phyloP scores from a whole-genome alignment of 495 filamentous ascomycete genomes.

The Penicillium cataractarum region DNA sequence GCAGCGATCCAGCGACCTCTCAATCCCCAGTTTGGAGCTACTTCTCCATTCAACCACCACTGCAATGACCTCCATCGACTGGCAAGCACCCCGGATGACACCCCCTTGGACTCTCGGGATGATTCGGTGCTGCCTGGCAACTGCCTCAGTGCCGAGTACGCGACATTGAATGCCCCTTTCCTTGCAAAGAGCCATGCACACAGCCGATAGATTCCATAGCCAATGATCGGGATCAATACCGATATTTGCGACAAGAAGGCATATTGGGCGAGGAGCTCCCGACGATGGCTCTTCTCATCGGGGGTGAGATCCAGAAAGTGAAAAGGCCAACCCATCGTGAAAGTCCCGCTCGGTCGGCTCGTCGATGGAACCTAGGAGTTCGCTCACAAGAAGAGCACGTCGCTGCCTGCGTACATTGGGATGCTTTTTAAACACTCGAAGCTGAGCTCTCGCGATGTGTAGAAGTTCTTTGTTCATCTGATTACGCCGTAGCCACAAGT shows the following conservation, averaged over 20 bases:
- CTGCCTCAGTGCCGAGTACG: not conserved
- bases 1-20: slow-evolving; percentile 12
- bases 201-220: not conserved
- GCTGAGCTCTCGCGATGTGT: not conserved
- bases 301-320: slow-evolving; percentile 9
- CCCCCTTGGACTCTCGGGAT: not conserved
- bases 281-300: slow-evolving; percentile 1
- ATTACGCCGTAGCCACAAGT: not conserved
- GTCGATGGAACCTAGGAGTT: not conserved
- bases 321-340: slow-evolving; percentile 10
- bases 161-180: not conserved
- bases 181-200: not conserved
- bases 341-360: not conserved
- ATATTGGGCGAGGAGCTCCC: slow-evolving; percentile 4
- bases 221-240: not conserved
- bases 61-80: not conserved
- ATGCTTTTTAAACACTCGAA: not conserved
- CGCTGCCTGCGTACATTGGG: not conserved
- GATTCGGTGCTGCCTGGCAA: slow-evolving; percentile 3
- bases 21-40: slow-evolving; percentile 9
- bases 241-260: not conserved
- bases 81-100: not conserved
- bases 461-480: not conserved
- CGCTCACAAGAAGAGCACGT: not conserved
- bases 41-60: slow-evolving; percentile 16